phyloP scores from a whole-genome alignment of 768 basidiomycete genomes.

The Rickenella mellea region DNA sequence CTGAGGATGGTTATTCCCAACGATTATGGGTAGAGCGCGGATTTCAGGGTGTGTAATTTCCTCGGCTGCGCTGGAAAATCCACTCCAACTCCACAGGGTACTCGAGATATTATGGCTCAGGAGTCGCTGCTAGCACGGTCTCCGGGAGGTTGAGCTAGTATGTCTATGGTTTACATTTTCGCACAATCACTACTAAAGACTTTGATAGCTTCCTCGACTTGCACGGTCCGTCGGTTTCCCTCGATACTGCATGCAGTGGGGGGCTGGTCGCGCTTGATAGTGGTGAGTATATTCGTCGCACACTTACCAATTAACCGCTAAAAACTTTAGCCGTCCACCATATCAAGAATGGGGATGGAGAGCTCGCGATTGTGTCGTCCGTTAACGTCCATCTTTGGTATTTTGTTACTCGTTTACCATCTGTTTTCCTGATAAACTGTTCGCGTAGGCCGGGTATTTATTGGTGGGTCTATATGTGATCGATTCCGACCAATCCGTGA shows the following conservation, averaged over 20 bases:
- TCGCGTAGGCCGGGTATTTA: slow-evolving; percentile 23
- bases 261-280: slow-evolving; percentile 25
- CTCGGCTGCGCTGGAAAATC: neutral
- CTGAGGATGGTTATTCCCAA: slow-evolving; percentile 22
- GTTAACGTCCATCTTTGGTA: no score
- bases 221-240: slow-evolving; percentile 24
- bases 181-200: neutral
- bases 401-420: no score
- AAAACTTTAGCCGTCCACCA: slow-evolving; percentile 20
- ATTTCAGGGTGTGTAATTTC: slow-evolving; percentile 17
- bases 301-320: neutral
- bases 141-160: slow-evolving; percentile 29
- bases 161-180: slow-evolving; percentile 4
- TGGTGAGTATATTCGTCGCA: slow-evolving; percentile 11
- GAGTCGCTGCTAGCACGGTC: slow-evolving; percentile 22
- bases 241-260: slow-evolving; percentile 26
- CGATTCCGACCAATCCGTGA: slow-evolving; percentile 18
- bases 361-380: slow-evolving; percentile 27
- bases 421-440: slow-evolving; percentile 21
- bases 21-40: slow-evolving; percentile 22
- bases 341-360: slow-evolving; percentile 22
- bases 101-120: slow-evolving; percentile 24
- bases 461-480: neutral
- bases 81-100: slow-evolving; percentile 15
- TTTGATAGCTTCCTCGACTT: slow-evolving; percentile 25